Percentiles rank a stretch among this genome's conserved stretches.
Evolutionary conservation across 1,284 basidiomycete species (phyloP).

Genomic region (Heterobasidion annosum): DNA sequence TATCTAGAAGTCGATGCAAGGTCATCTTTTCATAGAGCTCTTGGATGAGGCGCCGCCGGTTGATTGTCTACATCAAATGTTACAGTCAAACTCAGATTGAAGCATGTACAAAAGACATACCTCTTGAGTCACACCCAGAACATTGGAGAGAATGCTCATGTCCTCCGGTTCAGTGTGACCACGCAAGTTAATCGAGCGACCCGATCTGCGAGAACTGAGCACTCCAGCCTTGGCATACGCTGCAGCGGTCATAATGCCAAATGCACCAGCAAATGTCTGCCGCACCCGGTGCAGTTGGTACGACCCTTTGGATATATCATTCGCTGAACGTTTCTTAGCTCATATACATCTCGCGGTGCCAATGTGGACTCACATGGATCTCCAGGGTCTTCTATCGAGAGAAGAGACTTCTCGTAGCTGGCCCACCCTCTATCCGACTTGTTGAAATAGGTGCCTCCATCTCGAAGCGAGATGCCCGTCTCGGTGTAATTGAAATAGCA

Average conservation of each 20-base stretch:
- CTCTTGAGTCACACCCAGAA: conserved; percentile 80
- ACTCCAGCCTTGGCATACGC: conserved; percentile 53
- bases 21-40: conserved; percentile 58
- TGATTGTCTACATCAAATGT: conserved; percentile 47
- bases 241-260: conserved; percentile 71
- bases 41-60: conserved; percentile 58
- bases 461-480: conserved; percentile 83
- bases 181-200: conserved; percentile 36
- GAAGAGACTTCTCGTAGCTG: conserved; percentile 49
- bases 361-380: conserved; percentile 60
- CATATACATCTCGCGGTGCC: not conserved
- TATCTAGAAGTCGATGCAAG: conserved; percentile 54
- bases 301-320: conserved; percentile 89
- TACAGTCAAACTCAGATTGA: conserved; percentile 1
- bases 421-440: conserved; percentile 78
- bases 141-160: conserved; percentile 72
- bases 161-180: conserved; percentile 45
- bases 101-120: conserved; percentile 30
- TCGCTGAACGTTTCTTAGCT: conserved; percentile 39
- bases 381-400: conserved; percentile 94
- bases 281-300: conserved; percentile 80
- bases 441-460: conserved; percentile 79
- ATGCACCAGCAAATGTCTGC: conserved; percentile 80
- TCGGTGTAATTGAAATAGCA: conserved; percentile 86
- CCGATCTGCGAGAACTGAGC: conserved; percentile 41